Evolutionary conservation across 2,329 filamentous ascomycete genomes (phyloP).

Genomic region (Diaporthe vexans): DNA sequence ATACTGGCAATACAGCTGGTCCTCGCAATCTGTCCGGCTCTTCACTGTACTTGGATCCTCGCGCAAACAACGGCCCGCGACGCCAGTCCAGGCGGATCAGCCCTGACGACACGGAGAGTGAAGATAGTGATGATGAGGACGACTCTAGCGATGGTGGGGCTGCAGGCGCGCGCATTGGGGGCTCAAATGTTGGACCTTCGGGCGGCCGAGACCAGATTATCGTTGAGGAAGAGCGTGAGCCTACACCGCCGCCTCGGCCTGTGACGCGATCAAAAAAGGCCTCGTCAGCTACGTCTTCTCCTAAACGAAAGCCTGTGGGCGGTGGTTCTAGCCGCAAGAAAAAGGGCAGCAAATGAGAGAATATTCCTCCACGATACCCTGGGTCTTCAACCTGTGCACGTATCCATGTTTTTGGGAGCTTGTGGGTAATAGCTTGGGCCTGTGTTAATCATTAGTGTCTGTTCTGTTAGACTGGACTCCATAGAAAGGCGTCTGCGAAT

Average conservation of each 20-base stretch:
- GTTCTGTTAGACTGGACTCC: constrained; percentile 16
- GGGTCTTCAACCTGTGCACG: constrained; percentile 1
- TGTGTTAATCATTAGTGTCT: constrained; percentile 24
- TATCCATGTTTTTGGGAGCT: constrained; percentile 5
- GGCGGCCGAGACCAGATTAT: constrained; percentile 55
- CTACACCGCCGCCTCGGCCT: constrained; percentile 43
- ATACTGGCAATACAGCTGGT: constrained; percentile 51
- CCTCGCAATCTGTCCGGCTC: constrained; percentile 56
- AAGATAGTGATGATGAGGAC: constrained; percentile 41
- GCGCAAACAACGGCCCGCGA: constrained; percentile 33
- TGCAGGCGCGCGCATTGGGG: constrained; percentile 35
- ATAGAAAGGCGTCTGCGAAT: constrained; percentile 33
- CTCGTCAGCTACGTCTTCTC: constrained; percentile 48
- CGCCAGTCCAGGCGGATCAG: constrained; percentile 39
- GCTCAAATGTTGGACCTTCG: constrained; percentile 36
- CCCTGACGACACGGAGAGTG: constrained; percentile 37
- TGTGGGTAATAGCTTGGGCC: not conserved
- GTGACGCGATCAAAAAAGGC: constrained; percentile 52
- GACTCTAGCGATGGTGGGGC: constrained; percentile 53
- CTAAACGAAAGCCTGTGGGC: constrained; percentile 56
- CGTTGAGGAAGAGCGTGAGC: constrained; percentile 52
- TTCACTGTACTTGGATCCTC: constrained; percentile 35
- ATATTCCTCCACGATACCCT: constrained; percentile 34
- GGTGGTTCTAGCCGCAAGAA: constrained; percentile 48
- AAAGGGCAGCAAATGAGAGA: constrained; percentile 38